A percentile compares a stretch with the other conserved stretches of the same genome.
Evolutionary conservation across 78 protist genomes (phyloP).

Genomic region (Polysphondylium violaceum): DNA sequence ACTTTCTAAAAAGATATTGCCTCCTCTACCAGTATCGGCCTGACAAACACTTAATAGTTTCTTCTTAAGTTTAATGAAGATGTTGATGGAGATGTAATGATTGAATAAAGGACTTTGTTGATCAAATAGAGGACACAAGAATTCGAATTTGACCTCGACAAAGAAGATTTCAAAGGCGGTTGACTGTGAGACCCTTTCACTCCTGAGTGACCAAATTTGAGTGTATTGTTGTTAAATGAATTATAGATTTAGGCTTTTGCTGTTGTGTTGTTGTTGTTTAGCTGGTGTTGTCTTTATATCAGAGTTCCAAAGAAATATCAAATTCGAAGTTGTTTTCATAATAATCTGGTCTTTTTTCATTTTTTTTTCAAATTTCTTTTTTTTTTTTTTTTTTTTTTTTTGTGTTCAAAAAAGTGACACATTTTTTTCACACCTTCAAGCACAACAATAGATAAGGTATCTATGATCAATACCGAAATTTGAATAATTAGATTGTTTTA

Average conservation of each 20-base stretch:
- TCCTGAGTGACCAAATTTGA: slow-evolving; percentile 9
- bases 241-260: background rate
- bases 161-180: background rate
- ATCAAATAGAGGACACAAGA: slow-evolving; percentile 23
- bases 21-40: slow-evolving; percentile 49
- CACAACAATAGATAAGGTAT: too few relatives aligned
- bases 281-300: too few relatives aligned
- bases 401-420: too few relatives aligned
- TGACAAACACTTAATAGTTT: slow-evolving; percentile 17
- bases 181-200: background rate
- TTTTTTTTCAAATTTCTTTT: too few relatives aligned
- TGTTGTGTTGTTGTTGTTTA: background rate
- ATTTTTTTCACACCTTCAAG: too few relatives aligned
- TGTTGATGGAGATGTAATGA: background rate
- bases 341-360: too few relatives aligned
- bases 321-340: too few relatives aligned
- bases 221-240: slow-evolving; percentile 41
- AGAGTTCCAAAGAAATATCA: too few relatives aligned
- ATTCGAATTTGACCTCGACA: background rate
- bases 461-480: too few relatives aligned
- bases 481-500: too few relatives aligned
- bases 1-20: slow-evolving; percentile 52
- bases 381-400: too few relatives aligned
- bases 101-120: slow-evolving; percentile 52
- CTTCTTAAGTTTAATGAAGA: background rate